These are phyloP conservation scores for Cytospora mali DNA, from an alignment of 2,329 filamentous ascomycete species.

Conservation along the genomic window DNA sequence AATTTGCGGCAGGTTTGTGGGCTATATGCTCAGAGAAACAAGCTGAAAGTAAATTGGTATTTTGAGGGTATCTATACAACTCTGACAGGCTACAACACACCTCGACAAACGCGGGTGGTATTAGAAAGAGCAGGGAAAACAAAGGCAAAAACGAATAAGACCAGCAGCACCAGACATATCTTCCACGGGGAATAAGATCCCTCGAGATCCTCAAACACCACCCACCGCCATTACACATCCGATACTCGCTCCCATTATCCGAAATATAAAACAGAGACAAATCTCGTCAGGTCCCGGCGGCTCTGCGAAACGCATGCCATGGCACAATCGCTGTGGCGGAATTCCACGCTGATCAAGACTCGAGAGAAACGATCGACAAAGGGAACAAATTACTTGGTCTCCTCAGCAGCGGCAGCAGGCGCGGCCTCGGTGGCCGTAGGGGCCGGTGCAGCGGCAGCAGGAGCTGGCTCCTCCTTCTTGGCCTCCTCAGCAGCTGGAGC, in stretches of 20 bases:
- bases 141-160: not conserved
- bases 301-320: not conserved
- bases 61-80: slow-evolving; percentile 30
- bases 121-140: slow-evolving; percentile 12
- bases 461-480: slow-evolving; percentile 32
- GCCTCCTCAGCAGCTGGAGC: slow-evolving; percentile 29
- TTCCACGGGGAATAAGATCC: not conserved
- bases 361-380: not conserved
- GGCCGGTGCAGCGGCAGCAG: slow-evolving; percentile 33
- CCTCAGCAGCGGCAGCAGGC: slow-evolving; percentile 25
- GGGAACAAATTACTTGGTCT: slow-evolving; percentile 15
- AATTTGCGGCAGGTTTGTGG: not conserved
- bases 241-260: slow-evolving; percentile 14
- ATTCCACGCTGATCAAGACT: not conserved
- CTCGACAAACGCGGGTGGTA: slow-evolving; percentile 23
- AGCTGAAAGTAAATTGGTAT: slow-evolving; percentile 25
- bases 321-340: not conserved
- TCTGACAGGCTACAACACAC: slow-evolving; percentile 24
- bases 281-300: not conserved
- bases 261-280: not conserved
- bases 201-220: not conserved
- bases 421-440: slow-evolving; percentile 31
- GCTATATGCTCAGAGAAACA: not conserved
- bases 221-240: slow-evolving; percentile 7
- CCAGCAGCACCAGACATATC: slow-evolving; percentile 6